phyloP scores from a whole-genome alignment of 2,329 filamentous ascomycete genomes.

The Beauveria pseudobassiana region DNA sequence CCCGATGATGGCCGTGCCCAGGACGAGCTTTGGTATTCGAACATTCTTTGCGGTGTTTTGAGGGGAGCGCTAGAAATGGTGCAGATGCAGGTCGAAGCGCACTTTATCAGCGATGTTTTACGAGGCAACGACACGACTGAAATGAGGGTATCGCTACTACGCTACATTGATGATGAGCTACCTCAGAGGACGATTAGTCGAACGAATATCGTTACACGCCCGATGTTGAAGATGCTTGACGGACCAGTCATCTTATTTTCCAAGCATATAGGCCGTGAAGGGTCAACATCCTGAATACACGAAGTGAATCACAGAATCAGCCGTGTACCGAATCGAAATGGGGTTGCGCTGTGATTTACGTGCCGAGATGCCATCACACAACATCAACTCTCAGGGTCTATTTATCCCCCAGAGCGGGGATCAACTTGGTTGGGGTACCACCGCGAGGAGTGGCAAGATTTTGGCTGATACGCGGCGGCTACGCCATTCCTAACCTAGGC shows the following conservation, averaged over 20 bases:
- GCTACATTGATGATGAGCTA: conserved; percentile 96
- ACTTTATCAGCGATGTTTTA: conserved; percentile 90
- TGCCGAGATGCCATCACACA: not conserved
- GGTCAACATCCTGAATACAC: not conserved
- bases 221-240: not conserved
- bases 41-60: conserved; percentile 89
- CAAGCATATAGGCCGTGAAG: not conserved
- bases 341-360: not conserved
- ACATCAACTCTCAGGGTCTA: no score
- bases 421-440: not conserved
- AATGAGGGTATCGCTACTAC: conserved; percentile 85
- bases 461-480: no score
- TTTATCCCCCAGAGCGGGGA: not conserved
- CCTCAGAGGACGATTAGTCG: conserved; percentile 82
- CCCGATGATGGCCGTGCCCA: conserved; percentile 93
- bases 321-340: not conserved
- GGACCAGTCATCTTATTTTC: not conserved
- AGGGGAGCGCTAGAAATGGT: conserved; percentile 95
- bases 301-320: no score
- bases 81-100: conserved; percentile 97
- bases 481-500: no score
- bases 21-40: conserved; percentile 97
- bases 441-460: not conserved
- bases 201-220: not conserved
- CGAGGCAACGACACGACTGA: conserved; percentile 94